A percentile compares a stretch with the other conserved stretches of the same genome.
These are phyloP conservation scores for Juglanconis juglandina DNA, from an alignment of 2,329 filamentous ascomycete genomes.

Conservation along the genomic window DNA sequence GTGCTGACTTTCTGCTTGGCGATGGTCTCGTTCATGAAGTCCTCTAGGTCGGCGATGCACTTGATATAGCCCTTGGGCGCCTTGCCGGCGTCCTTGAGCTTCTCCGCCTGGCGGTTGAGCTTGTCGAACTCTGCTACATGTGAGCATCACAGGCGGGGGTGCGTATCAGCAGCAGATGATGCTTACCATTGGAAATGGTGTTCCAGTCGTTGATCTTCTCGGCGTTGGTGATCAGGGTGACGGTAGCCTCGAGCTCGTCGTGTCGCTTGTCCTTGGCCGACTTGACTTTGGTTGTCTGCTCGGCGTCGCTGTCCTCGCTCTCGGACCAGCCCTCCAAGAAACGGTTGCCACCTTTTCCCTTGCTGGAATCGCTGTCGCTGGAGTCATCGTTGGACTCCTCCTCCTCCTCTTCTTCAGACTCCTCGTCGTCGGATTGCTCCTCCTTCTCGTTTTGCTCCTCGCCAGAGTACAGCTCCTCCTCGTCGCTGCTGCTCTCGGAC, in stretches of 20 bases:
- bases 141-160: constrained; percentile 15
- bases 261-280: constrained; percentile 97
- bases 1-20: constrained; percentile 92
- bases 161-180: neutral
- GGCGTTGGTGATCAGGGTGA: constrained; percentile 91
- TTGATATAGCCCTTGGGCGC: constrained; percentile 90
- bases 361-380: constrained; percentile 61
- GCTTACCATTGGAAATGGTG: constrained; percentile 79
- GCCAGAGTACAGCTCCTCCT: constrained; percentile 90
- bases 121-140: constrained; percentile 77
- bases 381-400: constrained; percentile 46
- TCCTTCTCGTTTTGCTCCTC: constrained; percentile 60
- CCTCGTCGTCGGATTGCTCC: constrained; percentile 49
- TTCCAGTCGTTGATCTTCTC: constrained; percentile 98
- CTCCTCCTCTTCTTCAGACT: constrained; percentile 49
- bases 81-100: constrained; percentile 73
- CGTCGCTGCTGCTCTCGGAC: constrained; percentile 90
- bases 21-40: constrained; percentile 87
- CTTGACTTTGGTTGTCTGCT: constrained; percentile 82
- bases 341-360: constrained; percentile 68
- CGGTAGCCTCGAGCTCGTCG: constrained; percentile 86
- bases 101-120: constrained; percentile 79
- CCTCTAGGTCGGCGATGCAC: constrained; percentile 88
- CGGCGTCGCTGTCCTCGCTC: constrained; percentile 83
- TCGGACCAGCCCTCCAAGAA: constrained; percentile 77